Base-by-base conservation (phyloP, 73 alveolate species). In the Effrenium voratum region DNA sequence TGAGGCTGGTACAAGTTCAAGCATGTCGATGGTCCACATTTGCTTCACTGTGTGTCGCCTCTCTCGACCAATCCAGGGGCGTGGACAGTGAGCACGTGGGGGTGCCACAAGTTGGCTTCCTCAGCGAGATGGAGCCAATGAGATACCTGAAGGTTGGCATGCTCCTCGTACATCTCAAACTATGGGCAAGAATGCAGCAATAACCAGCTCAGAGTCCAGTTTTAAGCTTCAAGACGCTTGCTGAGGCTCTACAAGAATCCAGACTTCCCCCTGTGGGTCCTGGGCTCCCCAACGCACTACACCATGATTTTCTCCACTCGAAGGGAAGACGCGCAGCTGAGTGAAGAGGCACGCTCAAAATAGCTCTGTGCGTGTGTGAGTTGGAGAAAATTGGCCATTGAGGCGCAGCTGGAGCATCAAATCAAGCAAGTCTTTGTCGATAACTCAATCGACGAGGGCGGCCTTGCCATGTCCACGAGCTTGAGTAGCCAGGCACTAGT, bases 251-350 rank as follows among this genome's bases (percentile, higher is more conserved):
- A 75, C 57, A 99, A 99, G 79, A 75, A 87, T 28, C 99, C 99
- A 26, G 86, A 79, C 41, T 88, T 87, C 60, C 99, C 99, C 36
- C 72, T 99, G 47, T 99, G 99, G 99, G 99, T 99, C 63, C 80
- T 99, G 66, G 99, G 99, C 68, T 99, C 99, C 12, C 99, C 99
- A 84, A 79, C 95, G 38, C 99, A 99, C 91, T 99, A 99, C 98
- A 88, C 99, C 70, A 93, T 55, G 99, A 98, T 86, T 40, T 93
- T 81, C 98, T 91, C 98, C 47, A 50, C 98, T 19, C 52, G 50
- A 57, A 34, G 77, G 47, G 50, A 88, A 3, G 98, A 91, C 77
- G 46, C 90, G 59, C 88, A 91, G 59, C 90, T 91, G 32, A 91
- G 98, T 60, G 98, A 87, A 36, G 95, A 87, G 95, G 95, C 60